Conservation (phyloP, 345 rosid genomes). For the Populus nigra region DNA sequence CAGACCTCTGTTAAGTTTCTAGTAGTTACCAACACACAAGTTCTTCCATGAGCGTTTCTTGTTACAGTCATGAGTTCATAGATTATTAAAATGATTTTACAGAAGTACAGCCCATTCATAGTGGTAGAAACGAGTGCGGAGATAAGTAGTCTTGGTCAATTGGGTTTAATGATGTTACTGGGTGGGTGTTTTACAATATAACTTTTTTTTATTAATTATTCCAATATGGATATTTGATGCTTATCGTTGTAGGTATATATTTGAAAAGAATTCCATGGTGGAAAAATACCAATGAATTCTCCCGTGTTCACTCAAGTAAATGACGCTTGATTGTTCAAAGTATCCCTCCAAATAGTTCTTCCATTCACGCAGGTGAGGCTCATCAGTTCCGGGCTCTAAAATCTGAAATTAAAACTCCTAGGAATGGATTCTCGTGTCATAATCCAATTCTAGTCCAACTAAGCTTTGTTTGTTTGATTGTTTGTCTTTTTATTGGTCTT, state of each 20-base stretch:
- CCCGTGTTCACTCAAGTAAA: conserved; percentile 73
- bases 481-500: too few species aligned
- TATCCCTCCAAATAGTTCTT: conserved; percentile 81
- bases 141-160: conserved; percentile 70
- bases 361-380: conserved; percentile 54
- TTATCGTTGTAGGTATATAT: conserved; percentile 53
- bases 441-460: too few species aligned
- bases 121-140: conserved; percentile 74
- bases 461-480: too few species aligned
- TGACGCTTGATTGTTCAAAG: conserved; percentile 46
- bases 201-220: not conserved
- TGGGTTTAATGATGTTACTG: conserved; percentile 71
- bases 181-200: conserved; percentile 39
- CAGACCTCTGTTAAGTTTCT: not conserved
- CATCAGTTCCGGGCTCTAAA: not conserved
- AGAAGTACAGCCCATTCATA: conserved; percentile 50
- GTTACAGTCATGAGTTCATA: too few species aligned
- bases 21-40: too few species aligned
- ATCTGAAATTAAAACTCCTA: not conserved
- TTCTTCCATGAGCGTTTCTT: too few species aligned
- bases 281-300: conserved; percentile 74
- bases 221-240: conserved; percentile 6
- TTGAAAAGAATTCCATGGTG: conserved; percentile 56
- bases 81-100: conserved; percentile 3
- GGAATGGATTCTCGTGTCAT: not conserved